Evolutionary conservation across 1,284 basidiomycete species (phyloP).

Genomic region (Naganishia albida): DNA sequence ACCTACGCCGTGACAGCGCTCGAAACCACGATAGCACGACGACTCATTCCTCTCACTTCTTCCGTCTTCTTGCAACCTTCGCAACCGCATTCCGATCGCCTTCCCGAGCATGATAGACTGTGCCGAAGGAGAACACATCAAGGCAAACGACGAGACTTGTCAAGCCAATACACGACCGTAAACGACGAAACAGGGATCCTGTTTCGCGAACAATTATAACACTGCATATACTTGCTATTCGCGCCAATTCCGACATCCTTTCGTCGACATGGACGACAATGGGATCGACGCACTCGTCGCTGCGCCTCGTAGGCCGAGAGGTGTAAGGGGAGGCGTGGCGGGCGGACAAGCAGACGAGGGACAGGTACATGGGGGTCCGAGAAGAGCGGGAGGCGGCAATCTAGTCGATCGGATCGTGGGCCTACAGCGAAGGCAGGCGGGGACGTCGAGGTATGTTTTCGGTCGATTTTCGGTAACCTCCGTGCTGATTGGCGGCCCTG

Average conservation of each 20-base stretch:
- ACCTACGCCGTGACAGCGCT: no score
- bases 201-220: not conserved
- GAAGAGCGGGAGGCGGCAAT: constrained; percentile 6
- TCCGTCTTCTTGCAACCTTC: not conserved
- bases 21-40: no score
- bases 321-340: constrained; percentile 12
- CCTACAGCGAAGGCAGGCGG: constrained; percentile 22
- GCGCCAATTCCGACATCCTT: constrained; percentile 1
- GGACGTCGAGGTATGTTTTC: constrained; percentile 3
- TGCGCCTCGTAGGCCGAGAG: constrained; percentile 14
- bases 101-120: constrained; percentile 13
- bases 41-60: no score
- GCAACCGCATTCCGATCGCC: not conserved
- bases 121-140: not conserved
- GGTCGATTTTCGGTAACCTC: no score
- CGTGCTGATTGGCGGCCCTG: not conserved
- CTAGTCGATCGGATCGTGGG: constrained; percentile 20
- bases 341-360: not conserved
- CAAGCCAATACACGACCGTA: constrained; percentile 4
- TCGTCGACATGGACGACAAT: constrained; percentile 5
- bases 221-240: not conserved
- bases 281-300: constrained; percentile 15
- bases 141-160: not conserved
- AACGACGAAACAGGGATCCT: not conserved
- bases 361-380: not conserved